These are phyloP conservation scores for Mucor saturninus DNA, from an alignment of 371 early-diverging fungal species.

Conservation along the genomic window DNA sequence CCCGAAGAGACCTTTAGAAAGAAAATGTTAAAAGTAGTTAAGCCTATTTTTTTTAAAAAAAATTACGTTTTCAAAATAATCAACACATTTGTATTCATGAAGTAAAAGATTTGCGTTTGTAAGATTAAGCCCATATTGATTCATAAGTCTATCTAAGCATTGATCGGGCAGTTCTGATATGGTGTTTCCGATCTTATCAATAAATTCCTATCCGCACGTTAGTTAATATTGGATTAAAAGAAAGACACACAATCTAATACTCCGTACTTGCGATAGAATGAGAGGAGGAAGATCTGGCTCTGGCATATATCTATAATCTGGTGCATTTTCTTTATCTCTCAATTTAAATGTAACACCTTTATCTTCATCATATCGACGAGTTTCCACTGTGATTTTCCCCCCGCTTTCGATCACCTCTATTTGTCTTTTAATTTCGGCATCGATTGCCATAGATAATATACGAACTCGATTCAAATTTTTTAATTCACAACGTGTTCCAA, in stretches of 20 bases:
- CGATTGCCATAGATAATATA: slow-evolving; percentile 73
- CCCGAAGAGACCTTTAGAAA: slow-evolving; percentile 38
- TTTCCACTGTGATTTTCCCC: slow-evolving; percentile 66
- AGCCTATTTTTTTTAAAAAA: background rate
- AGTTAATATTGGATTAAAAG: background rate
- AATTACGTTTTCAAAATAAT: slow-evolving; percentile 72
- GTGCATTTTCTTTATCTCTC: slow-evolving; percentile 82
- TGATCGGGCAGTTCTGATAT: slow-evolving; percentile 81
- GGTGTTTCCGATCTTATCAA: slow-evolving; percentile 42
- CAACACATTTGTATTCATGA: slow-evolving; percentile 73
- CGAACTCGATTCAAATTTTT: slow-evolving; percentile 89
- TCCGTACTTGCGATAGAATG: slow-evolving; percentile 44
- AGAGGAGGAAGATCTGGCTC: slow-evolving; percentile 87
- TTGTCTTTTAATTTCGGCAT: slow-evolving; percentile 83
- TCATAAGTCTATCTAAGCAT: slow-evolving; percentile 62
- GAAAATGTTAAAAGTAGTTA: background rate
- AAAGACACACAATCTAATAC: background rate
- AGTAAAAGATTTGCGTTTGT: slow-evolving; percentile 69
- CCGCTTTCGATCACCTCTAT: slow-evolving; percentile 63
- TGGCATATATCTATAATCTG: slow-evolving; percentile 93
- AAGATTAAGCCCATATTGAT: slow-evolving; percentile 61
- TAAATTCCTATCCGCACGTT: slow-evolving; percentile 41
- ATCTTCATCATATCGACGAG: slow-evolving; percentile 77
- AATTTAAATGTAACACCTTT: slow-evolving; percentile 67
- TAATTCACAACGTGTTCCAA: slow-evolving; percentile 82